A percentile compares a stretch with the other conserved stretches of the same genome.
Conservation (phyloP, 75 land plant species). For the Sequoia sempervirens region DNA sequence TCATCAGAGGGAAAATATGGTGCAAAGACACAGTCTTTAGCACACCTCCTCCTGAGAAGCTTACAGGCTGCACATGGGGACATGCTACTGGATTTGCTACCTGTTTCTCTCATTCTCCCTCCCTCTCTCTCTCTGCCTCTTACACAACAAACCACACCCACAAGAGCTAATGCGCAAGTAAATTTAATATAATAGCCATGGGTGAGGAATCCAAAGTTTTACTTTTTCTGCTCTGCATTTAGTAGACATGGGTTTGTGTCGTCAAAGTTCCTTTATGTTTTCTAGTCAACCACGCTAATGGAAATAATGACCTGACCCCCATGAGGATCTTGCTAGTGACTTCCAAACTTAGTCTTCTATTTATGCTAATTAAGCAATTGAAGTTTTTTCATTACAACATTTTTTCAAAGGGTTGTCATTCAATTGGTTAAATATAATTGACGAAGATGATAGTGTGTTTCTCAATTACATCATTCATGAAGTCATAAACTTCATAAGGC, state of each 20-base stretch:
- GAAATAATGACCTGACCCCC: not conserved
- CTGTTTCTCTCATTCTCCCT: conserved; percentile 3
- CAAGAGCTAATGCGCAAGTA: no score
- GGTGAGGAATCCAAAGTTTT: not conserved
- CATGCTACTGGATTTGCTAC: not conserved
- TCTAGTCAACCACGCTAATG: not conserved
- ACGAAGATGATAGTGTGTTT: no score
- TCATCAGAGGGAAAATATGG: conserved; percentile 38
- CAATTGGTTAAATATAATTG: no score
- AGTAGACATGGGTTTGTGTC: not conserved
- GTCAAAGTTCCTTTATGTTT: not conserved
- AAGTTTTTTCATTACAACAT: no score
- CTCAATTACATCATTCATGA: no score
- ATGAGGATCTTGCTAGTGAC: not conserved
- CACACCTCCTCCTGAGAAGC: conserved; percentile 23
- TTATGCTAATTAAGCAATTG: no score
- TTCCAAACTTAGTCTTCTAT: no score
- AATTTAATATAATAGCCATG: not conserved
- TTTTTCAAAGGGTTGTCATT: no score
- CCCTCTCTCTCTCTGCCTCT: not conserved
- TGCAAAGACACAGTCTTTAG: conserved; percentile 32
- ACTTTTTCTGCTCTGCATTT: not conserved
- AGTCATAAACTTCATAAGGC: no score
- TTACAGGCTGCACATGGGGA: conserved; percentile 45
- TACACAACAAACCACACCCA: not conserved